Evolutionary conservation across 2,329 filamentous ascomycete genomes (phyloP).

Genomic region (Ceratocystiopsis minuta): DNA sequence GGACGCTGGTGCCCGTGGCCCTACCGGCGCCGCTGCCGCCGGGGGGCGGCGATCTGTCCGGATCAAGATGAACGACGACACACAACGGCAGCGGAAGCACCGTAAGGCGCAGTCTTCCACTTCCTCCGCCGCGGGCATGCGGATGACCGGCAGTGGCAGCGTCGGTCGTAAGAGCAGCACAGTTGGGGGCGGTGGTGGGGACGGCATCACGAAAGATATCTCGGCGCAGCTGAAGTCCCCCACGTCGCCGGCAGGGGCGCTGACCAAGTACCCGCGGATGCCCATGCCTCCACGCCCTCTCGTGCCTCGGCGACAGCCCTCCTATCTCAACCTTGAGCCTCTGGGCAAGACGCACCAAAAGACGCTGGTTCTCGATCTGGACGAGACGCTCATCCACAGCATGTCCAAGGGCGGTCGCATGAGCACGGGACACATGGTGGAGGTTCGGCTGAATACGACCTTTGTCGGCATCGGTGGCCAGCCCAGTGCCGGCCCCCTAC

Average conservation of each 20-base stretch:
- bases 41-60: slow-evolving; percentile 61
- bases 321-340: slow-evolving; percentile 50
- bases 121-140: neutral
- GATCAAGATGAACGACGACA: slow-evolving; percentile 76
- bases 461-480: slow-evolving; percentile 49
- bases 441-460: slow-evolving; percentile 71
- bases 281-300: slow-evolving; percentile 79
- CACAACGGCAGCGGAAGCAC: slow-evolving; percentile 53
- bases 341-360: slow-evolving; percentile 50
- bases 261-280: slow-evolving; percentile 81
- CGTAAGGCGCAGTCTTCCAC: slow-evolving; percentile 36
- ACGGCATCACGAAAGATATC: slow-evolving; percentile 26
- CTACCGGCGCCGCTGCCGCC: slow-evolving; percentile 16
- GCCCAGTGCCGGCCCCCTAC: slow-evolving; percentile 58
- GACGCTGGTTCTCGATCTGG: slow-evolving; percentile 85
- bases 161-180: neutral
- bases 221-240: slow-evolving; percentile 84
- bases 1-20: slow-evolving; percentile 4
- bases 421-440: slow-evolving; percentile 96
- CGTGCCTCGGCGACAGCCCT: slow-evolving; percentile 75
- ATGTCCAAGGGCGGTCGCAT: slow-evolving; percentile 92
- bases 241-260: slow-evolving; percentile 57
- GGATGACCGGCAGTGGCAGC: slow-evolving; percentile 9
- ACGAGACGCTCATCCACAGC: slow-evolving; percentile 95
- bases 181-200: too few species aligned